Conservation (phyloP, 139 green algal genomes). For the Coelastrella sp. region DNA sequence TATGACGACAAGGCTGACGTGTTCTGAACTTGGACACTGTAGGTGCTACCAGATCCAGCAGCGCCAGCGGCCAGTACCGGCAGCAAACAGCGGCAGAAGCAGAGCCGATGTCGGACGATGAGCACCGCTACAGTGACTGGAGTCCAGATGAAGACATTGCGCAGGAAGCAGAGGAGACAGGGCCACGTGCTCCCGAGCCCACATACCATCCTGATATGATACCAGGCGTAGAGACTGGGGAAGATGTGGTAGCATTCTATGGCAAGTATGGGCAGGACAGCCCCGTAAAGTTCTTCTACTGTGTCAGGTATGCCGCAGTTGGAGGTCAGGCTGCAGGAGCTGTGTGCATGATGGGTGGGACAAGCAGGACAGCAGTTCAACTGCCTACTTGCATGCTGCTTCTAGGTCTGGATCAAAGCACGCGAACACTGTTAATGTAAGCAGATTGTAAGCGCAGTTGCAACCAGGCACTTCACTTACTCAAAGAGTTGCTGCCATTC, state of each 20-base stretch:
- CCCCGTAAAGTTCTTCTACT: slow-evolving; percentile 90
- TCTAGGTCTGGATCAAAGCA: too few relatives aligned
- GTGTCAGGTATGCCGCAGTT: slow-evolving; percentile 69
- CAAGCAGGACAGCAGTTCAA: too few relatives aligned
- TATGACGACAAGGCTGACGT: too few relatives aligned
- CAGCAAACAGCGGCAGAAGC: background rate
- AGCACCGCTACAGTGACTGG: background rate
- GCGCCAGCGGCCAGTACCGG: background rate
- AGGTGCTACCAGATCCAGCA: background rate
- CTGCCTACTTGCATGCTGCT: too few relatives aligned
- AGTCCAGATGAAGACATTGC: background rate
- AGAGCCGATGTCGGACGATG: slow-evolving; percentile 8
- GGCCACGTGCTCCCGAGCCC: background rate
- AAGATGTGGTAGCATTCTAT: slow-evolving; percentile 86
- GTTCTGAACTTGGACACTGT: background rate
- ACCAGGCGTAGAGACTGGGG: slow-evolving; percentile 71
- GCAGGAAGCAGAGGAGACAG: background rate
- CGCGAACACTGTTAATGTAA: too few relatives aligned
- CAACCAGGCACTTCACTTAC: too few relatives aligned
- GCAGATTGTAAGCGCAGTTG: too few relatives aligned
- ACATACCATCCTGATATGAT: slow-evolving; percentile 57
- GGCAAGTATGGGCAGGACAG: slow-evolving; percentile 82
- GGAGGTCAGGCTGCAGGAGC: background rate
- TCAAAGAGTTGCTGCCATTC: too few relatives aligned
- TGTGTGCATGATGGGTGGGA: background rate